These are phyloP conservation scores for Mucor velutinosus DNA, from an alignment of 371 early-diverging fungal species.

Conservation along the genomic window DNA sequence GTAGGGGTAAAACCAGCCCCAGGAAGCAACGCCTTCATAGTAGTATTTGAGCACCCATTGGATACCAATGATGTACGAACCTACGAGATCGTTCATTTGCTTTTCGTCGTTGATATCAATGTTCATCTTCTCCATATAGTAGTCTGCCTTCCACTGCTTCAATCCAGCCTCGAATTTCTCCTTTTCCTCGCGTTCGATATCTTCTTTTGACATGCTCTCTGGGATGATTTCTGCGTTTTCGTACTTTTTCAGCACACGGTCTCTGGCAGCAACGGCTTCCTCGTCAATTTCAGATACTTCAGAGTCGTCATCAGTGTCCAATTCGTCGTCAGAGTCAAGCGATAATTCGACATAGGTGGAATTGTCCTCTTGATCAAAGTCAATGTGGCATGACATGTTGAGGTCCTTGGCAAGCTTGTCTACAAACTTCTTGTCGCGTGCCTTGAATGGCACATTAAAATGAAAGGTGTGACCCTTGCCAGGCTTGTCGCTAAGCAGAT, in stretches of 20 bases:
- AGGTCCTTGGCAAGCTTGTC: conserved; percentile 65
- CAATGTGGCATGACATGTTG: conserved; percentile 53
- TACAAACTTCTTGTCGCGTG: conserved; percentile 67
- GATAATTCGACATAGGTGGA: conserved; percentile 55
- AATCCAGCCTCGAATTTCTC: conserved; percentile 57
- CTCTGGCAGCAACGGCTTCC: conserved; percentile 64
- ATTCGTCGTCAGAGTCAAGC: conserved; percentile 33
- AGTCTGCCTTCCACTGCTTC: conserved; percentile 68
- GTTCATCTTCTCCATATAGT: conserved; percentile 77
- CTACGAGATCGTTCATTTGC: conserved; percentile 65
- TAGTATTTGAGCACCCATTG: conserved; percentile 99
- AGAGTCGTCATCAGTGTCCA: conserved; percentile 53
- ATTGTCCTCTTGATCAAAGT: conserved; percentile 40
- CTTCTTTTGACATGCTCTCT: conserved; percentile 48
- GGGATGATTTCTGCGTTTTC: conserved; percentile 65
- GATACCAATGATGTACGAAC: conserved; percentile 88
- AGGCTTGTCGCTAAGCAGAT: conserved; percentile 35
- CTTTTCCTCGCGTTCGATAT: conserved; percentile 55
- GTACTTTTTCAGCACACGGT: conserved; percentile 67
- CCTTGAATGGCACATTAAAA: conserved; percentile 54
- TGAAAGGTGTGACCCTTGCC: conserved; percentile 34
- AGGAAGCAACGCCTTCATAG: conserved; percentile 92
- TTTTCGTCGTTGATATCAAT: conserved; percentile 55
- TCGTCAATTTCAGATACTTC: conserved; percentile 41
- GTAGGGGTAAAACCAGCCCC: conserved; percentile 99